phyloP scores from a whole-genome alignment of 2,329 filamentous ascomycete species.

The Penicillium rolfsii region DNA sequence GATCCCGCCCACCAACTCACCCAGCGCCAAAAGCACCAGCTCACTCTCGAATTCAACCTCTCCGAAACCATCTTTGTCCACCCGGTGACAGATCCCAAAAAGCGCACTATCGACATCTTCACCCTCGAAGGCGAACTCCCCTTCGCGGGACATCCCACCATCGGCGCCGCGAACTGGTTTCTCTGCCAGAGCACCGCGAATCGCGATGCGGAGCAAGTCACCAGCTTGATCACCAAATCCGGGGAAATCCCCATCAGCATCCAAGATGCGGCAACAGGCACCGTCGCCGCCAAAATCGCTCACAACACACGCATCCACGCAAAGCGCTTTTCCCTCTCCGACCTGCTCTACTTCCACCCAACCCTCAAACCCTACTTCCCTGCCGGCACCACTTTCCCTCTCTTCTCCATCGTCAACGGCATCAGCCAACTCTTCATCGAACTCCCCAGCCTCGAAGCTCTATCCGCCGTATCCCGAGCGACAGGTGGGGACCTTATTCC shows the following conservation, averaged over 20 bases:
- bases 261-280: slow-evolving; percentile 11
- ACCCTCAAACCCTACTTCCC: slow-evolving; percentile 29
- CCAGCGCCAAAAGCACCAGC: slow-evolving; percentile 56
- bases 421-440: slow-evolving; percentile 65
- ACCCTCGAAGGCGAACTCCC: slow-evolving; percentile 55
- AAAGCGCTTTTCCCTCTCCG: slow-evolving; percentile 28
- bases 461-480: slow-evolving; percentile 47
- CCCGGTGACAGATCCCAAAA: slow-evolving; percentile 18
- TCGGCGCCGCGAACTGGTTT: slow-evolving; percentile 58
- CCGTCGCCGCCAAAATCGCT: slow-evolving; percentile 38
- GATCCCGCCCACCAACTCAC: slow-evolving; percentile 38
- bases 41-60: slow-evolving; percentile 62
- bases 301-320: slow-evolving; percentile 43
- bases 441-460: slow-evolving; percentile 62
- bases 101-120: slow-evolving; percentile 57
- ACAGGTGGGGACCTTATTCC: slow-evolving; percentile 32
- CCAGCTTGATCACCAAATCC: slow-evolving; percentile 58
- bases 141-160: slow-evolving; percentile 62
- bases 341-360: slow-evolving; percentile 34
- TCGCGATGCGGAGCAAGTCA: slow-evolving; percentile 11
- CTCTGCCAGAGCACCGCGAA: slow-evolving; percentile 30
- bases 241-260: slow-evolving; percentile 52
- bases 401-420: slow-evolving; percentile 47
- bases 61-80: slow-evolving; percentile 62
- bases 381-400: slow-evolving; percentile 26